Evolutionary conservation across 2,329 filamentous ascomycete genomes (phyloP), one percentile per base, ranked within the genome.

Genomic region (Cadophora luteo-olivacea): DNA sequence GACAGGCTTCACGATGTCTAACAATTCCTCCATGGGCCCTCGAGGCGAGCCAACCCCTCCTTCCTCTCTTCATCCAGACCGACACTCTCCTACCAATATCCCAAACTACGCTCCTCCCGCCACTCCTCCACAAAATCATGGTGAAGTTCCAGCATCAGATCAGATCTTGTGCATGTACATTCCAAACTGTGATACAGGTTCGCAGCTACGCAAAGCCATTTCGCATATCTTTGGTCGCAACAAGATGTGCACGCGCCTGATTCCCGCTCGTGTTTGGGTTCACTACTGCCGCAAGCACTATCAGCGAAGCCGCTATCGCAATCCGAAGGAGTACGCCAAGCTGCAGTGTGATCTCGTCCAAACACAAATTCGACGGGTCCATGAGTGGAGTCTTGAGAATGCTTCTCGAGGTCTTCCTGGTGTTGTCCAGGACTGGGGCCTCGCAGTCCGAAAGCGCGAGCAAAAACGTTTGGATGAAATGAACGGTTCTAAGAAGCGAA

Each of bases 221-320:
- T 93, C 91, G 0, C 92, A 96, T 75, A 86, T 94, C 66, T 95
- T 95, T 73, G 92, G 92, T 25, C 87, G 93, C 48, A 96, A 96
- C 83, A 96, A 96, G 80, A 84, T 86, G 8, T 91, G 89, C 75
- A 96, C 92, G 0, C 85, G 90, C 41, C 83, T 84, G 55, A 92
- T 96, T 61, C 91, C 91, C 0, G 81, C 86, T 6, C 80, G 86
- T 25, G 86, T 92, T 1, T 95, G 92, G 92, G 87, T 93, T 0
- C 87, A 91, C 75, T 91, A 88, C 77, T 96, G 93, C 78, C 87
- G 92, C 45, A 94, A 94, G 77, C 91, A 94, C 76, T 96, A 96
- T 77, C 93, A 96, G 79, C 87, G 92, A 7, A 86, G 85, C 54
- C 84, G 90, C 0, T 94, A 94, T 76, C 85, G 90, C n/a, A 89